phyloP scores from a whole-genome alignment of 2,329 filamentous ascomycete genomes.

The Cryoendolithus antarcticus region DNA sequence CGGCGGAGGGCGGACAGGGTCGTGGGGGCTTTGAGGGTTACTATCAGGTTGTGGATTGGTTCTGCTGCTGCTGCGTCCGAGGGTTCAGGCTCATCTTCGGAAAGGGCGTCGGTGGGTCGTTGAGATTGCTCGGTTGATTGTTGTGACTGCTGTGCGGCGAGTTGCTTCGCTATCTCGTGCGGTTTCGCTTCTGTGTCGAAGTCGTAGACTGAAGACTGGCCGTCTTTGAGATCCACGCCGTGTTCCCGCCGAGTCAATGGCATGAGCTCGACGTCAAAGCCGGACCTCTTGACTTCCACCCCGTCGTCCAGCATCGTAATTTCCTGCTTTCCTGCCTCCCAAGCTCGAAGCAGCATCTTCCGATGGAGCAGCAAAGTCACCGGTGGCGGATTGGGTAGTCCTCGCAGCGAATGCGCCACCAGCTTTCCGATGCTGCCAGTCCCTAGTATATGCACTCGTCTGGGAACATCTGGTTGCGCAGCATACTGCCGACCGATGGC shows the following conservation, averaged over 20 bases:
- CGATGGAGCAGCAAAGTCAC: conserved; percentile 70
- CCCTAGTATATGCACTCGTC: conserved; percentile 64
- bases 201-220: conserved; percentile 11
- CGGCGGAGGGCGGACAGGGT: conserved; percentile 54
- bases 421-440: conserved; percentile 71
- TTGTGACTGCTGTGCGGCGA: not conserved
- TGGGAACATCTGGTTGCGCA: conserved; percentile 12
- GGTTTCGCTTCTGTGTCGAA: conserved; percentile 13
- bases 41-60: conserved; percentile 60
- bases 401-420: conserved; percentile 59
- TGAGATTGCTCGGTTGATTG: not conserved
- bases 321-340: conserved; percentile 37
- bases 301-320: conserved; percentile 34
- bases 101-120: not conserved
- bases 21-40: conserved; percentile 62
- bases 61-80: not conserved
- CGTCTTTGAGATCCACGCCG: conserved; percentile 15
- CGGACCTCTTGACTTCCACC: conserved; percentile 24
- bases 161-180: conserved; percentile 15
- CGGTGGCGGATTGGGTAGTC: conserved; percentile 50
- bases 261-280: conserved; percentile 35
- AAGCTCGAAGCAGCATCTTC: conserved; percentile 30
- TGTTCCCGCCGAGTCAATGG: conserved; percentile 25
- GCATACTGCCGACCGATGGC: conserved; percentile 19
- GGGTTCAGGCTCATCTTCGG: too few relatives aligned